Evolutionary conservation across 2,329 filamentous ascomycete species (phyloP).

Genomic region (Arachnopeziza araneosa): DNA sequence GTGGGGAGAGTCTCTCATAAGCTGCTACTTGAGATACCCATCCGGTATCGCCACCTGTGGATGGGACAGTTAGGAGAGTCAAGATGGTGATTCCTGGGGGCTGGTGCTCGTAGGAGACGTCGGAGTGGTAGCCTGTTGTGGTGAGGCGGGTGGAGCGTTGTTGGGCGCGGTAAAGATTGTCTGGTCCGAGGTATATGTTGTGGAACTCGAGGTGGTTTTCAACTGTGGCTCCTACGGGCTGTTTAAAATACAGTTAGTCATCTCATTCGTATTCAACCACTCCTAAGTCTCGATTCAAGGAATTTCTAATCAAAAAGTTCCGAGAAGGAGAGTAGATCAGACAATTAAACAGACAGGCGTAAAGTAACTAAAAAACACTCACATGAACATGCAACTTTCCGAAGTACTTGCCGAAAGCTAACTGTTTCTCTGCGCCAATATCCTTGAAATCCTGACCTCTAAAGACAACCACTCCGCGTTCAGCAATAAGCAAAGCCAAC

Average conservation of each 20-base stretch:
- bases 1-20: constrained; percentile 64
- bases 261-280: not conserved
- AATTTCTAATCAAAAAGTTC: too few relatives aligned
- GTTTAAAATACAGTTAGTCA: constrained; percentile 25
- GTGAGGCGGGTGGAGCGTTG: constrained; percentile 54
- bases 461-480: constrained; percentile 75
- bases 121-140: constrained; percentile 79
- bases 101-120: constrained; percentile 80
- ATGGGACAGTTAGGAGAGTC: constrained; percentile 75
- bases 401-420: constrained; percentile 69
- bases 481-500: constrained; percentile 65
- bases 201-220: constrained; percentile 66
- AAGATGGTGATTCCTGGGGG: constrained; percentile 84
- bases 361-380: not conserved
- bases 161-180: constrained; percentile 53
- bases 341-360: too few relatives aligned
- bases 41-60: constrained; percentile 74
- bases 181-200: constrained; percentile 61
- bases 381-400: constrained; percentile 74
- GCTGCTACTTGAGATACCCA: constrained; percentile 74
- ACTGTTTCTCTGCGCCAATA: constrained; percentile 60
- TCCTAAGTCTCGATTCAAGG: not conserved
- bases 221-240: constrained; percentile 61
- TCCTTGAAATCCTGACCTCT: constrained; percentile 66
- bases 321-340: too few relatives aligned